Conservation (phyloP, 2,329 filamentous ascomycete genomes). For the Rhynchosporium graminicola region DNA sequence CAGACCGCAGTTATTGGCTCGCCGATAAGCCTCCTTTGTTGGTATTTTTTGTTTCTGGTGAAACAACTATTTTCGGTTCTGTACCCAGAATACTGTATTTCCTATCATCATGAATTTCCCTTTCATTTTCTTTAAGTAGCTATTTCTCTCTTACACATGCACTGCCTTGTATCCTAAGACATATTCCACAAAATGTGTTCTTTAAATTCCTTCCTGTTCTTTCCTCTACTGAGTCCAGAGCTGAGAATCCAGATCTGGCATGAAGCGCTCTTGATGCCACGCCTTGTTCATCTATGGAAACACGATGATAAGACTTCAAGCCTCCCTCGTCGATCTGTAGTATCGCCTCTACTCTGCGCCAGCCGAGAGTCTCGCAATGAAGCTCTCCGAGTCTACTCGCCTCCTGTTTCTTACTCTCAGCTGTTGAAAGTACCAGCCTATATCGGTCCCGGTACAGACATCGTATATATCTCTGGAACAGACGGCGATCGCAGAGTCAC, state of each 20-base stretch:
- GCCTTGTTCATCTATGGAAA: slow-evolving; percentile 20
- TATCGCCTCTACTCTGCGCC: slow-evolving; percentile 16
- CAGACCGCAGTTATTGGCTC: not conserved
- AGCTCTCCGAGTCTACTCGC: slow-evolving; percentile 17
- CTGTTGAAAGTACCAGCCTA: not conserved
- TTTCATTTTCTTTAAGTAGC: not conserved
- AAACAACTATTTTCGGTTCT: too few species aligned
- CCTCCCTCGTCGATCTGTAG: slow-evolving; percentile 2
- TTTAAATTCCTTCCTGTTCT: slow-evolving; percentile 17
- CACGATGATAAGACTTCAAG: not conserved
- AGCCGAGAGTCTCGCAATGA: slow-evolving; percentile 21
- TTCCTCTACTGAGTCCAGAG: slow-evolving; percentile 19
- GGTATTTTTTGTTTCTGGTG: slow-evolving; percentile 2
- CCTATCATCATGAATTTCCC: too few species aligned
- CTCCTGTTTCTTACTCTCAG: not conserved
- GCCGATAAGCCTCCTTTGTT: not conserved
- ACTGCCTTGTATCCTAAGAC: not conserved
- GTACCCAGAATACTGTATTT: too few species aligned
- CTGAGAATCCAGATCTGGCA: slow-evolving; percentile 20
- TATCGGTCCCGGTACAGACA: slow-evolving; percentile 22
- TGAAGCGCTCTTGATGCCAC: slow-evolving; percentile 16
- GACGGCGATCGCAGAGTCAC: slow-evolving; percentile 5
- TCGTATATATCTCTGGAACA: slow-evolving; percentile 20
- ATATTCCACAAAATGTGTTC: not conserved
- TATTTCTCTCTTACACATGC: not conserved